Base-by-base conservation (phyloP, 148 eudicot genomes). In the Cornus florida region DNA sequence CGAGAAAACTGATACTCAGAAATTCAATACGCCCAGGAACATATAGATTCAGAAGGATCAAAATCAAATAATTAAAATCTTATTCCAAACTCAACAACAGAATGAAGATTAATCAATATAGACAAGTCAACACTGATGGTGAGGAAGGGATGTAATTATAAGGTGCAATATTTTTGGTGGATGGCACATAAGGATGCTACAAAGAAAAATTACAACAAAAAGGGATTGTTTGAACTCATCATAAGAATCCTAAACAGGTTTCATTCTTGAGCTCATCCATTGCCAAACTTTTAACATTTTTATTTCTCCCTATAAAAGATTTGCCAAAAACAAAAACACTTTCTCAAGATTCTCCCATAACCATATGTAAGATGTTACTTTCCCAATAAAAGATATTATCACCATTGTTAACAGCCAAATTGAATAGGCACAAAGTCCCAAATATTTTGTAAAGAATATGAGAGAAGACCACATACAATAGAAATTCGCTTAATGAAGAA, bases 11-110 rank as follows among this genome's bases (percentile, higher is more conserved):
- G 7, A 3, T 53, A 53, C 19, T 53, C 12, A 14, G 59, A 20
- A 62, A 6, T 19, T 20, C 32, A 41, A 33, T 31, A 77, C 28
- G 41, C 78, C 66, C 20, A 56, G 67, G 80, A 23, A 77, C 43
- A 69, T n/a, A 64, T 31, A 50, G 12, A 13, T 69, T 32, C n/a
- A 35, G 32, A 69, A 76, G 65, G 73, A 35, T 23, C 43, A 68
- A 68, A 68, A 32, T 69, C 50, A 68, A 69, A 56, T 48, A 72
- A 53, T 32, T 77, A 19, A 50, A 38, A 10, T 56, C 56, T 38
- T 33, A 12, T 46, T 10, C 43, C 74, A 57, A 70, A 75, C 38
- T 38, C 68, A 33, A 14, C 19, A 13, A n/a, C 14, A 14, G 39
- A 78, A 57, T 28, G 35, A 22, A 56, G 68, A 53, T 14, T 22